Percentiles rank a stretch among this genome's conserved stretches.
phyloP scores from a whole-genome alignment of 495 filamentous ascomycete genomes.

The Arthonia radiata region DNA sequence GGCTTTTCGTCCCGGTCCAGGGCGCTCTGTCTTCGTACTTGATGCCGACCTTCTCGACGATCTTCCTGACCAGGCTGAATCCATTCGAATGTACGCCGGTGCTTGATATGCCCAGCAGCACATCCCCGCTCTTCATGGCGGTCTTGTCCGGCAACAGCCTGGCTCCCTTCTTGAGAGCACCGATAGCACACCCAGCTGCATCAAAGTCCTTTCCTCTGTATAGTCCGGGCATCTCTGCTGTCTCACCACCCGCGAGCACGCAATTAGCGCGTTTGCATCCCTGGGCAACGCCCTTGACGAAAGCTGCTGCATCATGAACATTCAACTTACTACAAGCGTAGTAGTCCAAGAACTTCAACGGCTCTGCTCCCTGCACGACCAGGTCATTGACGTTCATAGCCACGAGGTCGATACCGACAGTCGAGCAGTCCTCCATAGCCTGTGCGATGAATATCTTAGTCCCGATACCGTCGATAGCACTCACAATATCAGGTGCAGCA shows the following conservation, averaged over 20 bases:
- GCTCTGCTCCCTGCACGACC: conserved; percentile 80
- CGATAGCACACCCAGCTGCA: conserved; percentile 66
- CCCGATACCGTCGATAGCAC: conserved; percentile 85
- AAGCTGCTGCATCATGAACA: conserved; percentile 45
- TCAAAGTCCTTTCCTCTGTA: conserved; percentile 70
- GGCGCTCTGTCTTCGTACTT: conserved; percentile 44
- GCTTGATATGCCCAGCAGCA: conserved; percentile 59
- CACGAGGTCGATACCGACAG: conserved; percentile 55
- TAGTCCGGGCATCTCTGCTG: conserved; percentile 91
- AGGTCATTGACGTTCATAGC: conserved; percentile 99
- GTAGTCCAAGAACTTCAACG: conserved; percentile 88
- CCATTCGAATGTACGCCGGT: conserved; percentile 84
- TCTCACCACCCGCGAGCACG: conserved; percentile 85
- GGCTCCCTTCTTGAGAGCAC: conserved; percentile 40
- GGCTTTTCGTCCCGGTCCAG: conserved; percentile 29
- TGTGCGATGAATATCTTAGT: conserved; percentile 93
- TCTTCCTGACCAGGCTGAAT: conserved; percentile 76
- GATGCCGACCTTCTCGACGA: conserved; percentile 48
- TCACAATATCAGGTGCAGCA: conserved; percentile 48
- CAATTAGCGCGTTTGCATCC: conserved; percentile 66
- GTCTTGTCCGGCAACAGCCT: conserved; percentile 49
- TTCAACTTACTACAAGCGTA: conserved; percentile 75
- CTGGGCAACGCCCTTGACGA: conserved; percentile 65
- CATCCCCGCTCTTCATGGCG: conserved; percentile 56
- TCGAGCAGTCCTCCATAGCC: not conserved